Conservation (phyloP, 2,329 filamentous ascomycete species). For the Fusarium sp. region DNA sequence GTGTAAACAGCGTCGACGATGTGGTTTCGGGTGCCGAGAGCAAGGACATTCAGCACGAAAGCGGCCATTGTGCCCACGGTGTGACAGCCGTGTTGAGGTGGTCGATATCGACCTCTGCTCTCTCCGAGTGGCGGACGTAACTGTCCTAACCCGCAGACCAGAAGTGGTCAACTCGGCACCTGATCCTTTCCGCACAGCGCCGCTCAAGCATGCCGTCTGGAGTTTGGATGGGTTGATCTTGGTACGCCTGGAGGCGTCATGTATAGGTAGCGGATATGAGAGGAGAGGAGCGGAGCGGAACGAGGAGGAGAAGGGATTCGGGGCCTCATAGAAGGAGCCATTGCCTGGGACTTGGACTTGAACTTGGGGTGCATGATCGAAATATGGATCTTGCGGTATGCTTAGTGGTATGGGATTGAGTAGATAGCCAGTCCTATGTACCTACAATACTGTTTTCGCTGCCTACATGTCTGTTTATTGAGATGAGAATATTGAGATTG, state of each 20-base stretch:
- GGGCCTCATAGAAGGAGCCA: conserved; percentile 30
- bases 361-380: conserved; percentile 26
- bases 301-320: conserved; percentile 9
- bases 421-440: conserved; percentile 36
- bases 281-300: not conserved
- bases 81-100: conserved; percentile 46
- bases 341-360: conserved; percentile 18
- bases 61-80: conserved; percentile 43
- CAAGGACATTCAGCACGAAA: conserved; percentile 33
- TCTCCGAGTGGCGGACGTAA: conserved; percentile 43
- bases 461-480: not conserved
- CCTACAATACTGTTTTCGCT: conserved; percentile 4
- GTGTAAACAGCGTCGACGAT: conserved; percentile 27
- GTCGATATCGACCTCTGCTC: conserved; percentile 37
- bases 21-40: conserved; percentile 27
- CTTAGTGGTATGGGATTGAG: conserved; percentile 30
- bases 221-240: conserved; percentile 30
- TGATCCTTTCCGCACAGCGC: conserved; percentile 23
- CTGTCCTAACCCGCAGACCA: conserved; percentile 41
- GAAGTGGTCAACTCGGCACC: conserved; percentile 45
- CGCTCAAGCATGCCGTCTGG: conserved; percentile 29
- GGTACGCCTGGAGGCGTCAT: conserved; percentile 30
- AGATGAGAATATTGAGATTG: not conserved
- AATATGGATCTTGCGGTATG: conserved; percentile 38
- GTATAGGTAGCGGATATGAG: conserved; percentile 24